phyloP scores from a whole-genome alignment of 129 eudicot genomes.

The Daucus carota region DNA sequence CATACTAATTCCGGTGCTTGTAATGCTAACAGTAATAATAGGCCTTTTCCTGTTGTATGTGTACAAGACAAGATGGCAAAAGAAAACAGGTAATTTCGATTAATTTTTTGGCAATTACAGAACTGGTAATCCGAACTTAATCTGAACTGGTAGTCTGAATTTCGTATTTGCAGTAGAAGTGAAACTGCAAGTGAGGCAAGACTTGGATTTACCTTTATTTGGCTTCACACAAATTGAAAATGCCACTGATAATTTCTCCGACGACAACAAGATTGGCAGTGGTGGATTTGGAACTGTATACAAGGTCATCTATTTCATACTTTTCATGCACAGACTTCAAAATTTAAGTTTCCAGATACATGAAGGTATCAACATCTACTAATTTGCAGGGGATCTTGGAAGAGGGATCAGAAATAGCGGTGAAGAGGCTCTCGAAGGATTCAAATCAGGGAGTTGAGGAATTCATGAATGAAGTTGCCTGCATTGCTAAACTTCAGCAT shows the following conservation, averaged over 20 bases:
- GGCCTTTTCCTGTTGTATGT: slow-evolving; percentile 10
- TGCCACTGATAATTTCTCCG: neutral
- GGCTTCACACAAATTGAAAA: slow-evolving; percentile 2
- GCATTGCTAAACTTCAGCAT: slow-evolving; percentile 3
- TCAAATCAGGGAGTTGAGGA: neutral
- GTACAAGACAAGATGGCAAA: slow-evolving; percentile 7
- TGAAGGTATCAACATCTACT: neutral
- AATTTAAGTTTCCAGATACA: neutral
- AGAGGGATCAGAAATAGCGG: slow-evolving; percentile 2
- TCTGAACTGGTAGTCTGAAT: too few relatives aligned
- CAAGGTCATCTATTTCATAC: neutral
- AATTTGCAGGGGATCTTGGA: neutral
- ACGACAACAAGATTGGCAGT: neutral
- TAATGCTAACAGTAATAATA: slow-evolving; percentile 1
- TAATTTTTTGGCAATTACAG: neutral
- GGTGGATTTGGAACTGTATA: slow-evolving; percentile 5
- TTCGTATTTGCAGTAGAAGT: neutral
- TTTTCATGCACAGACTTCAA: neutral
- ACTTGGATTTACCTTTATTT: neutral
- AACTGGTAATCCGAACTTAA: neutral
- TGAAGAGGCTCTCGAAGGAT: neutral
- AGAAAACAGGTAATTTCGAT: slow-evolving; percentile 15
- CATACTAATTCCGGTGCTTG: neutral
- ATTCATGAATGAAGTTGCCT: slow-evolving; percentile 5
- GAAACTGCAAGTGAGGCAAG: neutral